Conservation (phyloP, 1,284 basidiomycete species). For the Leccinum griseonigrum region DNA sequence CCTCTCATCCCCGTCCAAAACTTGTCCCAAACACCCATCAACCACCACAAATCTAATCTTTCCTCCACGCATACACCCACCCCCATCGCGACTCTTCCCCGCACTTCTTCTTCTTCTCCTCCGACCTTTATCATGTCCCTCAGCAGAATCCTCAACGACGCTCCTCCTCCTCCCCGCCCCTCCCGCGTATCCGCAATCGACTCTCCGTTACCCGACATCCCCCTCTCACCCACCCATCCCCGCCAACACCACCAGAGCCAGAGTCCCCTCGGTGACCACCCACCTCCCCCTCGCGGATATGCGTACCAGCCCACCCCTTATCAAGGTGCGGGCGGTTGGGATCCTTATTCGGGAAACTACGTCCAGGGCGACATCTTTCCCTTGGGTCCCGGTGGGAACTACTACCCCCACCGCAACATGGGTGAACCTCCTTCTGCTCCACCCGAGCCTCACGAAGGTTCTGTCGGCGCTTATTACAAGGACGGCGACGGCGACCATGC, state of each 20-base stretch:
- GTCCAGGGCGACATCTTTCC: constrained; percentile 39
- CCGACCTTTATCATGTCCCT: constrained; percentile 54
- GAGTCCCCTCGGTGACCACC: constrained; percentile 33
- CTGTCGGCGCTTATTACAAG: constrained; percentile 32
- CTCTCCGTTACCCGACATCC: constrained; percentile 28
- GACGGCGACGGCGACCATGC: constrained; percentile 41
- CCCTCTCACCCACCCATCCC: constrained; percentile 24
- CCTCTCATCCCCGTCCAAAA: neutral
- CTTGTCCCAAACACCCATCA: neutral
- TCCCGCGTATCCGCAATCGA: constrained; percentile 21
- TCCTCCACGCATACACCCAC: neutral
- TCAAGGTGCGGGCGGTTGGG: constrained; percentile 39
- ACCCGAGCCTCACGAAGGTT: constrained; percentile 28
- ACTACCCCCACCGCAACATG: constrained; percentile 34
- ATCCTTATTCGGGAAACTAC: constrained; percentile 40
- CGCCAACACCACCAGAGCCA: constrained; percentile 29
- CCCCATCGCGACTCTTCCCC: constrained; percentile 2
- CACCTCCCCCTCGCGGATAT: constrained; percentile 32
- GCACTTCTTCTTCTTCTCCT: constrained; percentile 5
- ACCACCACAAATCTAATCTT: neutral
- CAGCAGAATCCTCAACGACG: constrained; percentile 72
- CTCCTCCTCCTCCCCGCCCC: constrained; percentile 39
- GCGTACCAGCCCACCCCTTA: constrained; percentile 36
- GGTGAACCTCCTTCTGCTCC: constrained; percentile 25
- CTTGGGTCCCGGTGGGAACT: constrained; percentile 36